Evolutionary conservation across 768 basidiomycete genomes (phyloP), one percentile per base, ranked within the genome.

Genomic region (Galerina marginata): DNA sequence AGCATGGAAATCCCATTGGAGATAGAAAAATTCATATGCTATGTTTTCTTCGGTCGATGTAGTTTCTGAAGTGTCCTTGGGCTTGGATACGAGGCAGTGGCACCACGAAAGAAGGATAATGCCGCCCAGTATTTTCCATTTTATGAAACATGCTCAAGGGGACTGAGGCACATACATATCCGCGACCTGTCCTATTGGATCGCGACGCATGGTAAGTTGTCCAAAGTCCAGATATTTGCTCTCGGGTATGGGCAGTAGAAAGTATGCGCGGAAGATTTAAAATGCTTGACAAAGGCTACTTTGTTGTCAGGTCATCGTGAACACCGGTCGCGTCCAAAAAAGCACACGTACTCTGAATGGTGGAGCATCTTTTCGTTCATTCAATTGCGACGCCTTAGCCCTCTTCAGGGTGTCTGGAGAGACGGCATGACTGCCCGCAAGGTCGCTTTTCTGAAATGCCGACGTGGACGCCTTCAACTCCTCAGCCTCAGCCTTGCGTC

Each of bases 1-100:
- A 6, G 84, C 85, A 70, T 96, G 89, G 72, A 96, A 91, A 40
- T 83, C 81, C 96, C 97, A 99, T 73, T 99, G 90, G 60, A 98
- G 78, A 69, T 88, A 89, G 73, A 88, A 94, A 70, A 93, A 92
- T 69, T 93, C 93, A 69, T 89, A 86, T 1, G 89, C 87, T 6
- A 72, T 73, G 7, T 77, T 72, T 37, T 68, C 64, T 61, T 79
- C 79, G 14, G 65, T 72, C 9, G 59, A 46, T 38, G 46, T 40
- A n/a, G 38, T 26, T 37, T 75, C 70, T 6, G 62, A 62, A 25
- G 74, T 66, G 25, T 70, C 68, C 58, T 64, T 48, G 29, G 25
- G 14, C n/a, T 52, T 69, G 71, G 12, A 74, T 63, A 15, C 93
- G 84, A 7, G 90, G 88, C 2, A 99, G 68, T 2, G 97, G 96